Evolutionary conservation across 352 stramenopile genomes (phyloP), one percentile per base, ranked within the genome.

Genomic region (Globisporangium nagaii): DNA sequence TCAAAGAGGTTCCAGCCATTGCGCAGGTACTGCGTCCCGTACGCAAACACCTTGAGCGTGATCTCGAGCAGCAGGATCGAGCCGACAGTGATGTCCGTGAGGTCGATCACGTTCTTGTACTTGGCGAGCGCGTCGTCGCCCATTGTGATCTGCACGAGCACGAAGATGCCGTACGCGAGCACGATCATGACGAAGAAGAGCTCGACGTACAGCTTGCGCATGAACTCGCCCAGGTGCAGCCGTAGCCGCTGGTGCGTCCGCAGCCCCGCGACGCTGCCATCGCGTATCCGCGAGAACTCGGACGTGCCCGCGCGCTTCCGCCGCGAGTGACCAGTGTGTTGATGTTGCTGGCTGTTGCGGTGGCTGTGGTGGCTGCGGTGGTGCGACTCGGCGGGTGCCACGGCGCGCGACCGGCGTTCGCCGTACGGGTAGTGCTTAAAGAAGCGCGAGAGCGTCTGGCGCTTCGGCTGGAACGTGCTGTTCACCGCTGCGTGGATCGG

Each of bases 131-230:
- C 61, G 10, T 68, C 58, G 12, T 92, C 78, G 24, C 63, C 75
- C 70, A 95, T 79, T 0, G 79, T 79, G 45, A 95, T 84, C 68
- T 95, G 85, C 37, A 89, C 65, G 15, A 89, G 71, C 61, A 93
- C 85, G 43, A 95, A 93, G 34, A 86, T 66, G 27, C 85, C 85
- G 62, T 95, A 92, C 55, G 68, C 71, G 25, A 95, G 71, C 49
- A 95, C 79, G 62, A 93, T 90, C 67, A 92, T 88, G 34, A 91
- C 81, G 61, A 95, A 95, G 54, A 95, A 95, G 24, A 93, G 57
- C 61, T 95, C 81, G 24, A 95, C 85, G 59, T 84, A 85, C 4
- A 95, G 66, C 55, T 86, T 69, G 27, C 76, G 77, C 79, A 95
- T 90, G 57, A 92, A 93, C 51, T 88, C 75, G 53, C 83, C 83